phyloP scores from a whole-genome alignment of 2,329 filamentous ascomycete species.

The Chaetomium strumarium region DNA sequence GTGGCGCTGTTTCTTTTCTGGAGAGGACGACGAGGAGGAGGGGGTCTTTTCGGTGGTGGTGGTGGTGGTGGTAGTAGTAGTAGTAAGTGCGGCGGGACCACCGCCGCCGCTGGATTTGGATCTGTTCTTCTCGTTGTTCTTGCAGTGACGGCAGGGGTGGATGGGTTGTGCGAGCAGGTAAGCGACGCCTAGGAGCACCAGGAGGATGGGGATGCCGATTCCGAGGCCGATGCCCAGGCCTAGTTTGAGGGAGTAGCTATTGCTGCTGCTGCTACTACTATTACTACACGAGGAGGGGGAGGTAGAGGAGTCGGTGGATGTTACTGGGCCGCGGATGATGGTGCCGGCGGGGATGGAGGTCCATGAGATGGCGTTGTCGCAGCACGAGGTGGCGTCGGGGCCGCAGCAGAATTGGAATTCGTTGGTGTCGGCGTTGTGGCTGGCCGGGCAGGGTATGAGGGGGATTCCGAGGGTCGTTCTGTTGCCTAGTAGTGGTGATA shows the following conservation, averaged over 20 bases:
- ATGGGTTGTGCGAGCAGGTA: slow-evolving; percentile 15
- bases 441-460: slow-evolving; percentile 15
- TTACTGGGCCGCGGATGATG: not conserved
- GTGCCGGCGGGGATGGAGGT: slow-evolving; percentile 8
- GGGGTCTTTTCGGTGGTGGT: slow-evolving; percentile 5
- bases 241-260: slow-evolving; percentile 10
- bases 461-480: slow-evolving; percentile 1
- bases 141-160: not conserved
- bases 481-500: not conserved
- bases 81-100: no score
- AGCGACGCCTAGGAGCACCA: slow-evolving; percentile 13
- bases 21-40: not conserved
- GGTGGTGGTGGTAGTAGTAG: no score
- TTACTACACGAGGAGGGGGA: not conserved
- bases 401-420: slow-evolving; percentile 19
- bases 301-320: not conserved
- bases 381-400: slow-evolving; percentile 13
- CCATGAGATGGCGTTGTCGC: not conserved
- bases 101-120: no score
- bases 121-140: not conserved
- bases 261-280: not conserved
- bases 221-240: slow-evolving; percentile 20
- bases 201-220: slow-evolving; percentile 20
- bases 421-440: slow-evolving; percentile 1
- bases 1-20: not conserved